Evolutionary conservation across 495 filamentous ascomycete species (phyloP).

Genomic region (Bryoglossum gracile): DNA sequence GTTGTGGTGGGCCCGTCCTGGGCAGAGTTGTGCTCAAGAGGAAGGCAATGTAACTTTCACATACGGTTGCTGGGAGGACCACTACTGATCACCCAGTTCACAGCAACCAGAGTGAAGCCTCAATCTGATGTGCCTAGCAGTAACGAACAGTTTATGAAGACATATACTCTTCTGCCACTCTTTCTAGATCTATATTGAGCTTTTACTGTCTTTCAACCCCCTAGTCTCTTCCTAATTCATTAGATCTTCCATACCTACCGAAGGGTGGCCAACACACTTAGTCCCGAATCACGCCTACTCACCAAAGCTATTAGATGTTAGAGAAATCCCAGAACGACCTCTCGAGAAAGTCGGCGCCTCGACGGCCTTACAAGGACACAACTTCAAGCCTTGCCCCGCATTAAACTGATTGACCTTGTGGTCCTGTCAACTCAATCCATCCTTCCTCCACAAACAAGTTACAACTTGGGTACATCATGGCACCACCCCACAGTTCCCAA

Average conservation of each 20-base stretch:
- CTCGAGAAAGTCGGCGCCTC: neutral
- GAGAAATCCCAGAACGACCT: neutral
- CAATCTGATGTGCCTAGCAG: conserved; percentile 8
- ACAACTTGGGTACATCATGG: neutral
- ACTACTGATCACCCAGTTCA: conserved; percentile 15
- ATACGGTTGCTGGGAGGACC: conserved; percentile 19
- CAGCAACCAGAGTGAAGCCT: conserved; percentile 9
- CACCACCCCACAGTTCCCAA: neutral
- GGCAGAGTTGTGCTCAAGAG: conserved; percentile 20
- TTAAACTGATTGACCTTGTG: neutral
- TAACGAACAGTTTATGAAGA: conserved; percentile 13
- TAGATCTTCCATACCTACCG: neutral
- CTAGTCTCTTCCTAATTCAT: neutral
- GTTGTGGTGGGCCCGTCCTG: conserved; percentile 25
- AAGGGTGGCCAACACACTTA: neutral
- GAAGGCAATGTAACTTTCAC: conserved; percentile 20
- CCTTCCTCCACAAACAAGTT: conserved; percentile 4
- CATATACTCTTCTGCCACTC: conserved; percentile 21
- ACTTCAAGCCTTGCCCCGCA: no score
- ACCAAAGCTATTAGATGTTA: neutral
- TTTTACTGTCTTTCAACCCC: neutral
- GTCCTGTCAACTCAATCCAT: neutral
- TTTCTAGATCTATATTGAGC: conserved; percentile 6
- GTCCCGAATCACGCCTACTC: neutral
- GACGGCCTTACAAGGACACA: neutral